These are phyloP conservation scores for Telfairia occidentalis DNA, from an alignment of 331 rosid species.

Conservation along the genomic window DNA sequence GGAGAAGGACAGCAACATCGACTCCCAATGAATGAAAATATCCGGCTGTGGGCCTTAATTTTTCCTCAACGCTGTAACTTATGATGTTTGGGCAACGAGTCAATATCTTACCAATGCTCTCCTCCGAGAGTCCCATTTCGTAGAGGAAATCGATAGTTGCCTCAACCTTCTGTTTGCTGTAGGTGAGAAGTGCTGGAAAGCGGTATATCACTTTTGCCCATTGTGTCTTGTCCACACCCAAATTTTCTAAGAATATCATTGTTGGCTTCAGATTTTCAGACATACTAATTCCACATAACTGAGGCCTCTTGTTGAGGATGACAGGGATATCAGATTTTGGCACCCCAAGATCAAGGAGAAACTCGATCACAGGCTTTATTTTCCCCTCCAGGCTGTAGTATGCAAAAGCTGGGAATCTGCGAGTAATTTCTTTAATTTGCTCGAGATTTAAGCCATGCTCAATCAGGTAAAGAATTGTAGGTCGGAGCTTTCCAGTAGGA, in stretches of 20 bases:
- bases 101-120: conserved; percentile 63
- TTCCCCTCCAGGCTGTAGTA: conserved; percentile 83
- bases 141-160: conserved; percentile 44
- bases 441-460: conserved; percentile 77
- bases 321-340: conserved; percentile 50
- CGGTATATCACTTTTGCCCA: conserved; percentile 89
- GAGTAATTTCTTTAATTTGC: conserved; percentile 49
- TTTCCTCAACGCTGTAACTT: conserved; percentile 79
- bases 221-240: conserved; percentile 76
- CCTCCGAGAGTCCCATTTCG: conserved; percentile 60
- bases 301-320: conserved; percentile 75
- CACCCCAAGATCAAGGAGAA: conserved; percentile 81
- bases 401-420: conserved; percentile 62
- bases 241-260: conserved; percentile 60
- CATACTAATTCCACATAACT: conserved; percentile 84
- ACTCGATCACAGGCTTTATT: conserved; percentile 82
- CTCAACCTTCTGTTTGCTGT: conserved; percentile 67
- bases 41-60: conserved; percentile 62
- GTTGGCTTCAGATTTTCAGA: conserved; percentile 72
- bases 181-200: conserved; percentile 70
- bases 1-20: conserved; percentile 57
- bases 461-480: conserved; percentile 62
- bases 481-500: conserved; percentile 61
- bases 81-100: conserved; percentile 68
- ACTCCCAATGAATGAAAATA: conserved; percentile 70